These are phyloP conservation scores for Lepidium didymum DNA, from an alignment of 345 rosid genomes.

Conservation along the genomic window DNA sequence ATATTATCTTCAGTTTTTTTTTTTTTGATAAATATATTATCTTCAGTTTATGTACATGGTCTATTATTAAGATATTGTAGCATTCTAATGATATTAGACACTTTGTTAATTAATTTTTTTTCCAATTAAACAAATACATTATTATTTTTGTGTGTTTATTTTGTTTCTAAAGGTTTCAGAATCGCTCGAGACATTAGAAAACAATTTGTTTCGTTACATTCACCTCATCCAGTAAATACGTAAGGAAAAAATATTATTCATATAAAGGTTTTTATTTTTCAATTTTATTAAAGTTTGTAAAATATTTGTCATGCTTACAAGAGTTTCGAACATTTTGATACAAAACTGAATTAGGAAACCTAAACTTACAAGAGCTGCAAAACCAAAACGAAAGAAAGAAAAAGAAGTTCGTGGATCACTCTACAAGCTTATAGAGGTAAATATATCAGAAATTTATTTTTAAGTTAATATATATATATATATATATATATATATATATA, in stretches of 20 bases:
- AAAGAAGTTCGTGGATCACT: slow-evolving; percentile 20
- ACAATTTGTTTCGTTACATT: neutral
- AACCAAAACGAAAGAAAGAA: slow-evolving; percentile 15
- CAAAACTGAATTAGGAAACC: slow-evolving; percentile 9
- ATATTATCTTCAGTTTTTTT: neutral
- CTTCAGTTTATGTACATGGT: neutral
- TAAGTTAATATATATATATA: neutral
- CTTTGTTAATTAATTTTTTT: neutral
- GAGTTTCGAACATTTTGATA: neutral
- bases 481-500: neutral
- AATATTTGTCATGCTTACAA: neutral
- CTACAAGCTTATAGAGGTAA: slow-evolving; percentile 19
- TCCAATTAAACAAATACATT: no score
- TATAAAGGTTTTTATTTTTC: neutral
- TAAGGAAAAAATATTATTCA: neutral
- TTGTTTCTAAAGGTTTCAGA: slow-evolving; percentile 14
- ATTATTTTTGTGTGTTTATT: neutral
- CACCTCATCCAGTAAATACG: slow-evolving; percentile 5
- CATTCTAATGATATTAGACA: neutral
- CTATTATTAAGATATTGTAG: neutral
- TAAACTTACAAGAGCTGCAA: neutral
- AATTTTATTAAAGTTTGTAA: neutral
- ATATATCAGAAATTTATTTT: neutral
- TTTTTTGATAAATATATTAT: no score
- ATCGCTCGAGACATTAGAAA: neutral